Conservation (phyloP, 345 rosid genomes). For the Raphanus sativus region DNA sequence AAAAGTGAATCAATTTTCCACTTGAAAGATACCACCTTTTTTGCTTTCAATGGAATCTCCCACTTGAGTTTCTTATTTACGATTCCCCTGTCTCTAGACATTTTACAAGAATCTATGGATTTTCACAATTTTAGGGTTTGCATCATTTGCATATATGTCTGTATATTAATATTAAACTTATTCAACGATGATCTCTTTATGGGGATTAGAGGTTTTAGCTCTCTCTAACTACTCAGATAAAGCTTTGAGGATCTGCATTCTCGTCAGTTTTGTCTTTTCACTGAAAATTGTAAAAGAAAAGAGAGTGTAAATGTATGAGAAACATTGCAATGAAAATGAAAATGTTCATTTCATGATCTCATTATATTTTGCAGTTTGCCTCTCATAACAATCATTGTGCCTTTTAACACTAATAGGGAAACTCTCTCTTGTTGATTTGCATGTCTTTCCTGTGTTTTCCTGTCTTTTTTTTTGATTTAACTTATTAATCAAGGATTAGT, state of each 20-base stretch:
- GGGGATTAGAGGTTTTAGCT: not conserved
- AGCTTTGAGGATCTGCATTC: not conserved
- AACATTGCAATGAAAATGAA: not conserved
- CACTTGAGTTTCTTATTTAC: not conserved
- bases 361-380: not conserved
- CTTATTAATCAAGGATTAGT: constrained; percentile 2
- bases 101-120: not conserved
- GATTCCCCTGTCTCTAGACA: not conserved
- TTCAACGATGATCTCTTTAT: not conserved
- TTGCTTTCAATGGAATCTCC: not conserved
- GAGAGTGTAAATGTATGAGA: too few species aligned
- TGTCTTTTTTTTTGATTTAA: constrained; percentile 6
- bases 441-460: constrained; percentile 9
- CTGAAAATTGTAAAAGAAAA: not conserved
- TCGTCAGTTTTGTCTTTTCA: not conserved
- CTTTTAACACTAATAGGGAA: constrained; percentile 5
- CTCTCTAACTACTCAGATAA: constrained; percentile 3
- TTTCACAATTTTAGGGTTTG: not conserved
- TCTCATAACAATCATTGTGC: constrained; percentile 6
- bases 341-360: constrained; percentile 1
- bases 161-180: too few species aligned
- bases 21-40: constrained; percentile 14
- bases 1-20: constrained; percentile 13
- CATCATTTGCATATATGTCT: not conserved
- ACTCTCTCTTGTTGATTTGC: constrained; percentile 18